Percentiles rank a stretch among this genome's conserved stretches.
phyloP scores from a whole-genome alignment of 129 eudicot species.

The Arctium lappa region DNA sequence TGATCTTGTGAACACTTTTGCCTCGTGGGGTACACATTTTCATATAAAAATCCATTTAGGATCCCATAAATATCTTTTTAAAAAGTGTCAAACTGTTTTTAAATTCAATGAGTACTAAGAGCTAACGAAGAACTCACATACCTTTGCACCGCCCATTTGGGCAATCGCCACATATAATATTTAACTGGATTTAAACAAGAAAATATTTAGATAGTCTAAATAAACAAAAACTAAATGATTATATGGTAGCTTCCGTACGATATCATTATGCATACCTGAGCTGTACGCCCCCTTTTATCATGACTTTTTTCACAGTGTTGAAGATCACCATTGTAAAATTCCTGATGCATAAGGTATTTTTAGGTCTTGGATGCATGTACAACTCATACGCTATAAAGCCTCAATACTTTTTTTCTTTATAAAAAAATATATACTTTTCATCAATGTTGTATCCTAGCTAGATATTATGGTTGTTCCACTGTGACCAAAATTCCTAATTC shows the following conservation, averaged over 20 bases:
- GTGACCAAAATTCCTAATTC: neutral
- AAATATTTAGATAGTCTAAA: neutral
- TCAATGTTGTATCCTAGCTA: neutral
- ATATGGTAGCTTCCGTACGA: neutral
- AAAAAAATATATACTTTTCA: no score
- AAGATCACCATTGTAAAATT: conserved; percentile 73
- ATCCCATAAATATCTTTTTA: neutral
- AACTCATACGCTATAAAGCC: neutral
- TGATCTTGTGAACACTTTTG: neutral
- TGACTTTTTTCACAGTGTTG: conserved; percentile 60
- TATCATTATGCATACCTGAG: conserved; percentile 54
- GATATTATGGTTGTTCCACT: neutral
- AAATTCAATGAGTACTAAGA: neutral
- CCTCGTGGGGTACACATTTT: neutral
- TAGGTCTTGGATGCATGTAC: neutral
- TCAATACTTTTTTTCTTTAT: neutral
- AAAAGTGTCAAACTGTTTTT: neutral
- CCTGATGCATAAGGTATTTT: conserved; percentile 39
- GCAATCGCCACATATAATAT: conserved; percentile 81
- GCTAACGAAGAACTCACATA: conserved; percentile 20
- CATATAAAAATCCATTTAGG: no score
- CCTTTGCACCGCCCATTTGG: conserved; percentile 77
- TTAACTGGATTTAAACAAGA: conserved; percentile 45
- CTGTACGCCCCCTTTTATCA: conserved; percentile 89
- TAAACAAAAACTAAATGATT: neutral